Conservation (phyloP, 108 stramenopile genomes). For the Epithemia pelagica region DNA sequence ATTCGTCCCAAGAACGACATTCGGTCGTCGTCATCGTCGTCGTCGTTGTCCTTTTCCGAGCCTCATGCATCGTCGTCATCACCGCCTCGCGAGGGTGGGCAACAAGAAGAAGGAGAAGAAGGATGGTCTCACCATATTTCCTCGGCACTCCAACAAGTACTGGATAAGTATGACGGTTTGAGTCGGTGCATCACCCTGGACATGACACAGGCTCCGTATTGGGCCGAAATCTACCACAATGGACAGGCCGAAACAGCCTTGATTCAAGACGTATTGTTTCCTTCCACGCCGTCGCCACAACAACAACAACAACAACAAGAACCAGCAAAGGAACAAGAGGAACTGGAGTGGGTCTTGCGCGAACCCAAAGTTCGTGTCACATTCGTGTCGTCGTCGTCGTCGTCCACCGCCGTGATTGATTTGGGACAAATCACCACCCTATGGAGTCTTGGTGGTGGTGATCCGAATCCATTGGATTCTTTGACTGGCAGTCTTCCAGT, state of each 20-base stretch:
- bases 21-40: no score
- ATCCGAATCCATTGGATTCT: no score
- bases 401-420: constrained; percentile 15
- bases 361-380: neutral
- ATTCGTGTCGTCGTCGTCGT: neutral
- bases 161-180: neutral
- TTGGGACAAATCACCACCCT: constrained; percentile 65
- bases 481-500: no score
- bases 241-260: neutral
- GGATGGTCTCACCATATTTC: no score
- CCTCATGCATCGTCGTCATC: no score
- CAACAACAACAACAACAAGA: neutral
- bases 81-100: no score
- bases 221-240: neutral
- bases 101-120: no score
- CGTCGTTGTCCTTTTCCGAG: no score
- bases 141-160: neutral
- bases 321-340: neutral
- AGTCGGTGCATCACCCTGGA: neutral
- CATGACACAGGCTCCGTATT: neutral
- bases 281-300: neutral
- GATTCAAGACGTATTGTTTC: neutral
- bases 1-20: no score
- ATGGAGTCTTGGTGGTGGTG: no score
- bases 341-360: neutral